Conservation (phyloP, 2,329 filamentous ascomycete species). For the Colletotrichum limetticola region DNA sequence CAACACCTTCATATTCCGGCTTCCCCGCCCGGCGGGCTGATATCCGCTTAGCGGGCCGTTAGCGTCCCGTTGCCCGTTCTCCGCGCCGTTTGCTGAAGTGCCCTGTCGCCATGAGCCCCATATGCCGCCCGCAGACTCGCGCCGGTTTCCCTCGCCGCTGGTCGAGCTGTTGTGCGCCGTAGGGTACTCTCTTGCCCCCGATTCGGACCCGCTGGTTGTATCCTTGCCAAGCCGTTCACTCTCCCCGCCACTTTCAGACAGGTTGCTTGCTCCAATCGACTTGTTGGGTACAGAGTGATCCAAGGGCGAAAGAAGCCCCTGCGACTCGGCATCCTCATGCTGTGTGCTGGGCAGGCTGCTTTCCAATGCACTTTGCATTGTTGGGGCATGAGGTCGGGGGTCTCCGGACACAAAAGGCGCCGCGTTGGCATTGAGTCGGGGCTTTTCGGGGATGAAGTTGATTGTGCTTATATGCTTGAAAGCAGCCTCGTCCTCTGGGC, state of each 20-base stretch:
- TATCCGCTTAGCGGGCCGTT: constrained; percentile 71
- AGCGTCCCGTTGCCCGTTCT: constrained; percentile 64
- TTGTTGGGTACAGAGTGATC: constrained; percentile 49
- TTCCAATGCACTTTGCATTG: constrained; percentile 32
- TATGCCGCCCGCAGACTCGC: constrained; percentile 65
- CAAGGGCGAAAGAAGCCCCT: constrained; percentile 48
- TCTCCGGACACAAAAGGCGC: constrained; percentile 54
- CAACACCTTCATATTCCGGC: constrained; percentile 88
- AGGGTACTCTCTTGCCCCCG: constrained; percentile 15
- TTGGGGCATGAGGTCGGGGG: constrained; percentile 40
- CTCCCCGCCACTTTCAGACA: constrained; percentile 58
- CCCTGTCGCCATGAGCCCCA: constrained; percentile 79
- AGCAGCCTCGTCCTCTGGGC: constrained; percentile 84
- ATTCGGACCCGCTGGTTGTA: constrained; percentile 21
- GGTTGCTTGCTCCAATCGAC: constrained; percentile 46
- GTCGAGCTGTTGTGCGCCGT: constrained; percentile 16
- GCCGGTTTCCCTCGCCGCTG: constrained; percentile 42
- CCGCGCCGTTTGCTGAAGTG: constrained; percentile 57
- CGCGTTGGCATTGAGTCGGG: constrained; percentile 67
- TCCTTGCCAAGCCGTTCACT: constrained; percentile 49
- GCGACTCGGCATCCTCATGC: constrained; percentile 41
- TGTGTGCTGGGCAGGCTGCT: constrained; percentile 41
- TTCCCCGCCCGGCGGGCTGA: constrained; percentile 71
- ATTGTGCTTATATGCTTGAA: constrained; percentile 83
- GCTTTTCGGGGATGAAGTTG: constrained; percentile 63